A percentile compares a stretch with the other conserved stretches of the same genome.
Evolutionary conservation across 2,329 filamentous ascomycete genomes (phyloP).

Genomic region (Didymellaceae sp.): DNA sequence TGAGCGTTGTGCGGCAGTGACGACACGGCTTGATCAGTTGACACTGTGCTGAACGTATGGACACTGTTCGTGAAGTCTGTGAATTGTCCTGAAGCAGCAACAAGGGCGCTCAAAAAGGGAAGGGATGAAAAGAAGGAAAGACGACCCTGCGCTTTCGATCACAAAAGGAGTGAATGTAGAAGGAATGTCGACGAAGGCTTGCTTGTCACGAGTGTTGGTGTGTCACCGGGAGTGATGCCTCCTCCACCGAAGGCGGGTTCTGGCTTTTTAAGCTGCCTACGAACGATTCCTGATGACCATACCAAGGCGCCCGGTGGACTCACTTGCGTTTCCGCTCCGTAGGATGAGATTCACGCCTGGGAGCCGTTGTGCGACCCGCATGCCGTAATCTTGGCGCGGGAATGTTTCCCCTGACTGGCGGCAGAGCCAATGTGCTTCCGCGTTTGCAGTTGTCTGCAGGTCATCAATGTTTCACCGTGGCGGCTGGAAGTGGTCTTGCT

Average conservation of each 20-base stretch:
- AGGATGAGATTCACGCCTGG: slow-evolving; percentile 28
- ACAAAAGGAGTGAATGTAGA: slow-evolving; percentile 38
- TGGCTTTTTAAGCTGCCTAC: slow-evolving; percentile 28
- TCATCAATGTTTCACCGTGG: slow-evolving; percentile 18
- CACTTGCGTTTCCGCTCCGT: slow-evolving; percentile 24
- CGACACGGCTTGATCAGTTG: slow-evolving; percentile 18
- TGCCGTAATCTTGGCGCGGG: slow-evolving; percentile 23
- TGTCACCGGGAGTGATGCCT: slow-evolving; percentile 34
- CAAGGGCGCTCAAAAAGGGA: slow-evolving; percentile 29
- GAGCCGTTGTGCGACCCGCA: slow-evolving; percentile 34
- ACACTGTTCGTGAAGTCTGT: slow-evolving; percentile 11
- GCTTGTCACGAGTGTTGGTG: slow-evolving; percentile 38
- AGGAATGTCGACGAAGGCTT: slow-evolving; percentile 42
- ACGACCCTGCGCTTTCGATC: slow-evolving; percentile 40
- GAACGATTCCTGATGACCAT: slow-evolving; percentile 14
- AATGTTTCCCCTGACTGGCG: slow-evolving; percentile 25
- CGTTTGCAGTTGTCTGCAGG: slow-evolving; percentile 3
- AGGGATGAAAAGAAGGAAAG: slow-evolving; percentile 25
- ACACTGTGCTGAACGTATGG: slow-evolving; percentile 21
- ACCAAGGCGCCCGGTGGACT: slow-evolving; percentile 20
- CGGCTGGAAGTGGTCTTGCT: slow-evolving; percentile 16
- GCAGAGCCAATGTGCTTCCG: slow-evolving; percentile 31
- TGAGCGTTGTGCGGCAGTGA: slow-evolving; percentile 15
- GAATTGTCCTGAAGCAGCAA: slow-evolving; percentile 21
- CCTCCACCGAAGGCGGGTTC: slow-evolving; percentile 25